Percentiles rank a stretch among this genome's conserved stretches.
phyloP scores from a whole-genome alignment of 2,329 filamentous ascomycete genomes.

The Calonectria hawksworthii region DNA sequence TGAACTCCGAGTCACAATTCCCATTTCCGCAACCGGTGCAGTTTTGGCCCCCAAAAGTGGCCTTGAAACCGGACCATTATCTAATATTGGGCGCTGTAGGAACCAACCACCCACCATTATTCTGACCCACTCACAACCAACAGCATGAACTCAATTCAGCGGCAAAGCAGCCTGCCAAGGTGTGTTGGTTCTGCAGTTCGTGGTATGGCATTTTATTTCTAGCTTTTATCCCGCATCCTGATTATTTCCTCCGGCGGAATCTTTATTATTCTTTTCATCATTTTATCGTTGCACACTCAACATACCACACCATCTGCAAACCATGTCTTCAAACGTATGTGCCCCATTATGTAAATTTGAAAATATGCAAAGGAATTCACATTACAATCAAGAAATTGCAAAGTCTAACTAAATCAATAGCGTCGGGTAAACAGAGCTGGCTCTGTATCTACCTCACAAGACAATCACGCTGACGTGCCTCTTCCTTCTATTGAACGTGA shows the following conservation, averaged over 20 bases:
- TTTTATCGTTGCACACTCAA: background rate
- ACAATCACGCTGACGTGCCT: conserved; percentile 24
- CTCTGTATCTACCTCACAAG: background rate
- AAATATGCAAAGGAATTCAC: too few species aligned
- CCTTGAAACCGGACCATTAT: background rate
- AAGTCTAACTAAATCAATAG: background rate
- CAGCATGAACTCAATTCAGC: background rate
- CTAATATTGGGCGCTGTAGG: background rate
- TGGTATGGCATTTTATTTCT: too few species aligned
- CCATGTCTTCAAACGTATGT: background rate
- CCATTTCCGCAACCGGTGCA: background rate
- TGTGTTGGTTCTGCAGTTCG: background rate
- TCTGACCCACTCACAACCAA: conserved; percentile 12
- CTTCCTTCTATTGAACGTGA: conserved; percentile 33
- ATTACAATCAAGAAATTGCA: too few species aligned
- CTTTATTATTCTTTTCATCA: too few species aligned
- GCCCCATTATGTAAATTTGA: background rate
- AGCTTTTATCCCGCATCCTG: too few species aligned
- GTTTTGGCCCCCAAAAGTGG: background rate
- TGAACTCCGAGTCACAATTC: background rate
- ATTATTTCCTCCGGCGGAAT: background rate
- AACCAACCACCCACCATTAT: background rate
- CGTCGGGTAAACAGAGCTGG: background rate
- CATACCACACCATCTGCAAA: background rate
- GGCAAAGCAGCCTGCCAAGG: background rate